Percentiles rank a stretch among this genome's conserved stretches.
phyloP scores from a whole-genome alignment of 805 yeast species.

The Tetrapisispora iriomotensis region DNA sequence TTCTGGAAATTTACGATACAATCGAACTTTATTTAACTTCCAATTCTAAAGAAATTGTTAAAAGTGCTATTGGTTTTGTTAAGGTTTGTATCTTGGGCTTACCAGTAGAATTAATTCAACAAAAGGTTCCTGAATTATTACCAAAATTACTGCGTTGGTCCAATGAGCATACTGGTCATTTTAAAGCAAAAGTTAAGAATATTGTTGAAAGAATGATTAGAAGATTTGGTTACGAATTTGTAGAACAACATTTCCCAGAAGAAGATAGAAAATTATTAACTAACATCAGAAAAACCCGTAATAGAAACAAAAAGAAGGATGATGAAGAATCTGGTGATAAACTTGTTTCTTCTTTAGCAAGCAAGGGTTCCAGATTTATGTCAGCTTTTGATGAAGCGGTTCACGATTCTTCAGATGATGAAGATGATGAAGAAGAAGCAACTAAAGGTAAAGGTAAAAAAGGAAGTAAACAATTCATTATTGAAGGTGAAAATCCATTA shows the following conservation, averaged over 20 bases:
- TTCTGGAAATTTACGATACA: conserved; percentile 72
- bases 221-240: conserved; percentile 79
- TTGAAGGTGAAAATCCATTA: conserved; percentile 73
- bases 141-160: conserved; percentile 81
- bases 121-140: conserved; percentile 56
- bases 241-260: conserved; percentile 80
- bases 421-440: conserved; percentile 42
- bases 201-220: conserved; percentile 85
- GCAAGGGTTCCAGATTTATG: conserved; percentile 44
- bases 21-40: conserved; percentile 86
- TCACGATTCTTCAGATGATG: conserved; percentile 62
- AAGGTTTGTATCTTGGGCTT: conserved; percentile 78
- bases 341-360: conserved; percentile 14
- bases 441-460: conserved; percentile 18
- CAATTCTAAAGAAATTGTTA: conserved; percentile 85
- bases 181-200: conserved; percentile 87
- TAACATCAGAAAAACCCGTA: conserved; percentile 78
- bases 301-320: conserved; percentile 69
- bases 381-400: conserved; percentile 91
- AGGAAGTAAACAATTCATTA: conserved; percentile 50
- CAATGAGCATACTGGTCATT: conserved; percentile 91
- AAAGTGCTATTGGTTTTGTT: conserved; percentile 87
- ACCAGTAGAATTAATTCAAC: conserved; percentile 65
- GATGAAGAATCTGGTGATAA: conserved; percentile 24
- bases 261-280: conserved; percentile 74